Base-by-base conservation (phyloP, 2,329 filamentous ascomycete genomes). In the Paraphaeosphaeria minitans region DNA sequence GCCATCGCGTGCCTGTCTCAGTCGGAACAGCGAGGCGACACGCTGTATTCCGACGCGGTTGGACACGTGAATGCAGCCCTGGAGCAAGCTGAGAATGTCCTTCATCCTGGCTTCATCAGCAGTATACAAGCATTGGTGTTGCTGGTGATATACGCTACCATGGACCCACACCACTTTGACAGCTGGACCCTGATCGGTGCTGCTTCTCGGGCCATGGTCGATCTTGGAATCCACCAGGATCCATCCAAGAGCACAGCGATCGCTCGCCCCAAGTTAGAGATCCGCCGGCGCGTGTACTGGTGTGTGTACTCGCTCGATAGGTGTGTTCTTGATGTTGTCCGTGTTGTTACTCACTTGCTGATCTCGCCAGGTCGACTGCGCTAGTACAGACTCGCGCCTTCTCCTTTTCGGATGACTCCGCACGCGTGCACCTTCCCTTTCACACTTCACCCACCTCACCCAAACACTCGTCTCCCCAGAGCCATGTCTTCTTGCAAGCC, bases 121-220 rank as follows among this genome's bases (percentile, higher is more conserved):
- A 94, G 95, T 67, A 92, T 98, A 16, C 93, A 97, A 74, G 93
- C 93, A 0, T 82, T 98, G 22, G 78, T 97, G 2, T 82, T 98
- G 2, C 85, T 98, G 53, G 93, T 92, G 0, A 88, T 96, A 67
- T 98, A 97, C 75, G 89, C 94, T 3, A 90, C 95, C 81, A 82
- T 97, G 51, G 93, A 98, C 68, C 93, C 94, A 2, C 86, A 89
- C 43, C 92, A 96, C 72, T 97, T 97, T 70, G 93, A 97, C 70
- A 92, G 90, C 68, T 98, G 95, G 93, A 93, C 95, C 64, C 79
- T 97, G 61, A 91, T 97, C 56, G 95, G 94, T 7, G 93, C 95
- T 73, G 93, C 94, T 7, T 91, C 91, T 42, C 87, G 94, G 58
- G 91, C 93, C 6, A 88, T 94, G 71, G 85, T 97, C 22, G 95